Evolutionary conservation across 2,329 filamentous ascomycete species (phyloP), one percentile per base, ranked within the genome.

Genomic region (Cladophialophora bantiana): DNA sequence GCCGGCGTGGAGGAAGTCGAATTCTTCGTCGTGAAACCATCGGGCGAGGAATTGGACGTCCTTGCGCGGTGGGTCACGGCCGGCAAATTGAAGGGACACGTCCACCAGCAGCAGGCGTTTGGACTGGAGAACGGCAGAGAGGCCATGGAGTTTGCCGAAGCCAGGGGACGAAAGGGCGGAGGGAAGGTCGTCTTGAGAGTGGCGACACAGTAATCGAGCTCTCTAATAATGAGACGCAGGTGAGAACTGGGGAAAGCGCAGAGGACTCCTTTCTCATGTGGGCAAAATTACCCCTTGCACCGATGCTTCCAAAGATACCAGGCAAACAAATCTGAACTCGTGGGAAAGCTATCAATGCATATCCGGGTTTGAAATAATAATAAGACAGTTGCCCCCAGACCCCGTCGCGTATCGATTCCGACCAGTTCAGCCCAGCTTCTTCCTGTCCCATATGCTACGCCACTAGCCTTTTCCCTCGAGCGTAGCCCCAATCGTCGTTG

Each of bases 11-110:
- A 72, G 64, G 26, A 26, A 26, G 10, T 75, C 59, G 72, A 73
- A 32, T 79, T 78, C 65, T 75, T 82, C 54, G 71, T 75, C 15
- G 78, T 80, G 7, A 72, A 74, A 63, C 78, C 79, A 5, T 75
- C 80, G 66, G 74, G 73, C 13, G 65, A 66, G 20, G 75, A 78
- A 7, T 64, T 82, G 58, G 72, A 59, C 7, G 72, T 73, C 10
- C 78, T 81, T 59, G 74, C 70, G n/a, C 68, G 72, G 32, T 68
- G 81, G 62, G 75, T 80, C 3, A 76, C 79, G 67, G 72, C 73
- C 31, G 72, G 75, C n/a, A 73, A 73, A 54, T 53, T 81, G 38
- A 74, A 72, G 38, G 77, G 77, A 3, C 70, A 75, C n/a, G 74
- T 77, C 26, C 74, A 77, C 59, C 71, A 34, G 15, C 12, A 18